These are phyloP conservation scores for Phytomonas serpens DNA, from an alignment of 208 protist genomes.

Conservation along the genomic window DNA sequence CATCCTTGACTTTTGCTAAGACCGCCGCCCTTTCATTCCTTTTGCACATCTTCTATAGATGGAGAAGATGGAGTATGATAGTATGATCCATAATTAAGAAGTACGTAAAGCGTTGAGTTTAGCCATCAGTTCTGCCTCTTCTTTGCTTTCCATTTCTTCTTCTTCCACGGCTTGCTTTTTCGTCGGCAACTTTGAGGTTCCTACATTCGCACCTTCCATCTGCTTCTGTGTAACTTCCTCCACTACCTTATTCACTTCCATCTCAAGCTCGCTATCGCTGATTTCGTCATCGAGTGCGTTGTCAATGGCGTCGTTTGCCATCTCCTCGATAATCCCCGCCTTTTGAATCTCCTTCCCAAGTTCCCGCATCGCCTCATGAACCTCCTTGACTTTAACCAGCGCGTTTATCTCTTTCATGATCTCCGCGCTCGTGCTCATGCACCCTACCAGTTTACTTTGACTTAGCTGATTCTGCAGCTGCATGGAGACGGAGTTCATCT, in stretches of 20 bases:
- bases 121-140: conserved; percentile 36
- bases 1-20: too few species aligned
- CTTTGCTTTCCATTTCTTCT: conserved; percentile 27
- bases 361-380: conserved; percentile 67
- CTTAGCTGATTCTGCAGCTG: conserved; percentile 79
- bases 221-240: conserved; percentile 69
- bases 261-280: conserved; percentile 79
- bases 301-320: conserved; percentile 86
- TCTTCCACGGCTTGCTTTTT: conserved; percentile 28
- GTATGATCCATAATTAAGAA: too few species aligned
- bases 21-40: too few species aligned
- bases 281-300: conserved; percentile 73
- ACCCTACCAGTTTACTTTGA: conserved; percentile 71
- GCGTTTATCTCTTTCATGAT: conserved; percentile 88
- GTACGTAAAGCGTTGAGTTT: conserved; percentile 51
- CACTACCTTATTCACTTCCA: conserved; percentile 85
- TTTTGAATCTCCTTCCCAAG: conserved; percentile 86
- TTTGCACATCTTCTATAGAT: too few species aligned
- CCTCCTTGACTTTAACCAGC: conserved; percentile 67
- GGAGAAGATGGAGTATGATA: too few species aligned
- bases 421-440: conserved; percentile 51
- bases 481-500: conserved; percentile 88
- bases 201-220: conserved; percentile 60
- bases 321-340: conserved; percentile 85
- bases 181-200: conserved; percentile 35